These are phyloP conservation scores for Zygosaccharomyces sapae DNA, from an alignment of 1,139 yeast genomes.

Conservation along the genomic window DNA sequence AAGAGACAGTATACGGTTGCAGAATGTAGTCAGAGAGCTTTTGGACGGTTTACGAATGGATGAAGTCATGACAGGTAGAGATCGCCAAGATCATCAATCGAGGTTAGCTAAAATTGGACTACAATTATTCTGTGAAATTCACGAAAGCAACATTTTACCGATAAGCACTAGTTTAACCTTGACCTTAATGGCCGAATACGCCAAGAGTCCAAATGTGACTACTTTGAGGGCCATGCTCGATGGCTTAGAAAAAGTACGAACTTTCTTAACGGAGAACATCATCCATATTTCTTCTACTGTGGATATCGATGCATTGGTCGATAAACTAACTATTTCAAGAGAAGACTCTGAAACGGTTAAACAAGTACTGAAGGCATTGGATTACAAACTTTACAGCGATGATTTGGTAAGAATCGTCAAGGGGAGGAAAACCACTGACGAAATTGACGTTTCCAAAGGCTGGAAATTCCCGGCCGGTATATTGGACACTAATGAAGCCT, in stretches of 20 bases:
- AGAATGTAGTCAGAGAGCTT: constrained; percentile 23
- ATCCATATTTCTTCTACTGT: constrained; percentile 14
- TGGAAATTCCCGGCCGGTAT: constrained; percentile 32
- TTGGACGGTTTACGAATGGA: constrained; percentile 21
- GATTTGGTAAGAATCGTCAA: constrained; percentile 32
- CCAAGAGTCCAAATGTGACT: constrained; percentile 18
- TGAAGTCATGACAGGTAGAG: constrained; percentile 14
- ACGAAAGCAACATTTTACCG: constrained; percentile 21
- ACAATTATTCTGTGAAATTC: constrained; percentile 26
- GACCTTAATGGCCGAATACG: constrained; percentile 20
- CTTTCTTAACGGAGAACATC: constrained; percentile 18
- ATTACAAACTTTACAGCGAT: constrained; percentile 28
- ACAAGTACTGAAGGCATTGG: constrained; percentile 21
- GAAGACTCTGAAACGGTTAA: constrained; percentile 19
- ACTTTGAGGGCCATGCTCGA: constrained; percentile 18
- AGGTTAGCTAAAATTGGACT: constrained; percentile 30
- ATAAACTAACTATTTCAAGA: constrained; percentile 12
- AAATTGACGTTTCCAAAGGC: constrained; percentile 31
- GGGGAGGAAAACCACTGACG: constrained; percentile 28
- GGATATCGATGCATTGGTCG: constrained; percentile 23
- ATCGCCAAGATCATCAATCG: constrained; percentile 11
- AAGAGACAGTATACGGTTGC: constrained; percentile 21
- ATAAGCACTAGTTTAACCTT: constrained; percentile 22
- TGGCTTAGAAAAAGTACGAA: constrained; percentile 18
- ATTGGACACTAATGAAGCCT: constrained; percentile 29